Conservation (phyloP, 768 basidiomycete genomes). For the Lanmaoa pseudosensibilis region DNA sequence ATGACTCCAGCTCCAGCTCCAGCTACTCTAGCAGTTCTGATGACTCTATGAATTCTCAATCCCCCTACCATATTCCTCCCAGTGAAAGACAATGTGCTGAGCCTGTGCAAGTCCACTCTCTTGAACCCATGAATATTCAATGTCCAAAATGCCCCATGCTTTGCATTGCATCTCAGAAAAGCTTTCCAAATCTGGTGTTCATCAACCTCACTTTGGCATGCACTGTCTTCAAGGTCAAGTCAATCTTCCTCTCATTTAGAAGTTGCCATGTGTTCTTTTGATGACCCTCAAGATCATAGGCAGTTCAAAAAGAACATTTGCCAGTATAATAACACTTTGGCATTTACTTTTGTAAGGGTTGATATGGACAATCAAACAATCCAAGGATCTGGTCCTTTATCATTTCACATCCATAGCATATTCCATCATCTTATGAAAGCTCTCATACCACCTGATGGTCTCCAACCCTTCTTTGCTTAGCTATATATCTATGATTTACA, state of each 20-base stretch:
- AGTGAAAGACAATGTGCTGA: no score
- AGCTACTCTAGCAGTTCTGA: no score
- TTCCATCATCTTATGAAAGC: constrained; percentile 39
- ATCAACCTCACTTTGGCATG: constrained; percentile 18
- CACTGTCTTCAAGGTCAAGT: constrained; percentile 34
- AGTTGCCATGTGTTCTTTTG: no score
- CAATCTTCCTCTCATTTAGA: constrained; percentile 6
- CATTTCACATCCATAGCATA: constrained; percentile 17
- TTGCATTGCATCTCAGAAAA: constrained; percentile 17
- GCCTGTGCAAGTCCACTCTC: no score
- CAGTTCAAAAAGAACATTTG: constrained; percentile 29
- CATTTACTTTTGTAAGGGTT: no score
- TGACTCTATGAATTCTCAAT: no score
- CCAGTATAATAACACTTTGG: constrained; percentile 36
- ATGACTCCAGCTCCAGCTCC: no score
- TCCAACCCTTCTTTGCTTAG: constrained; percentile 37
- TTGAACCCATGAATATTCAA: constrained; percentile 6
- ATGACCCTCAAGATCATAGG: no score
- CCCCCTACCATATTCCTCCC: no score
- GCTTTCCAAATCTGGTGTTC: neutral
- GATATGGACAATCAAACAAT: no score
- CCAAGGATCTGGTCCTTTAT: neutral
- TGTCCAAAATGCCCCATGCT: constrained; percentile 21
- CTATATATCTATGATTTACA: constrained; percentile 43
- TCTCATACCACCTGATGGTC: constrained; percentile 24